These are phyloP conservation scores for Balansia obtecta DNA, from an alignment of 2,329 filamentous ascomycete species.

Conservation along the genomic window DNA sequence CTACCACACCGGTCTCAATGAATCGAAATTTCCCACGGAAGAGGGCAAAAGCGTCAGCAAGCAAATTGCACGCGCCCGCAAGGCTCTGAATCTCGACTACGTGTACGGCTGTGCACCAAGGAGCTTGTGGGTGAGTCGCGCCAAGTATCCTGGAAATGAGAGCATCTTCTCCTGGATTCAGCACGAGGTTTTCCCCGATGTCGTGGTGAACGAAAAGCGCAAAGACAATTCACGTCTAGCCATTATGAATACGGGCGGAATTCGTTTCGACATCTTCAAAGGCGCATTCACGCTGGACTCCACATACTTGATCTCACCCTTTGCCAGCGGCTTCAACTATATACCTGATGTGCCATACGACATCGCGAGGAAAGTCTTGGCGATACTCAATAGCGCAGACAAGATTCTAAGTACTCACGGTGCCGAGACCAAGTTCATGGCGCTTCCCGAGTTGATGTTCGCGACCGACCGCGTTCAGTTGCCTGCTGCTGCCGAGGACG, in stretches of 20 bases:
- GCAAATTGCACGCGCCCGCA: constrained; percentile 57
- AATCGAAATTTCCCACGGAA: constrained; percentile 61
- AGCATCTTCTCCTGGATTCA: constrained; percentile 79
- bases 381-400: constrained; percentile 42
- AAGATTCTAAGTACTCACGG: constrained; percentile 29
- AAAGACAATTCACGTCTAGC: constrained; percentile 53
- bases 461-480: constrained; percentile 6
- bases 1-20: constrained; percentile 65
- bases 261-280: constrained; percentile 93
- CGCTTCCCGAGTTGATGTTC: constrained; percentile 33
- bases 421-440: constrained; percentile 33
- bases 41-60: constrained; percentile 59
- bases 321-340: constrained; percentile 65
- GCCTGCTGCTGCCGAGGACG: background rate
- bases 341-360: constrained; percentile 71
- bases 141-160: constrained; percentile 56
- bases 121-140: constrained; percentile 70
- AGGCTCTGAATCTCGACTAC: constrained; percentile 58
- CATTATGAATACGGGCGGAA: constrained; percentile 77
- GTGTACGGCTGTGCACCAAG: constrained; percentile 73
- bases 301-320: constrained; percentile 78
- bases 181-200: constrained; percentile 57
- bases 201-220: constrained; percentile 45
- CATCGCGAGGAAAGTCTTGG: constrained; percentile 57
- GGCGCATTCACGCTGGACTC: constrained; percentile 82